Conservation (phyloP, 108 stramenopile genomes). For the Discostella stelligeroides region DNA sequence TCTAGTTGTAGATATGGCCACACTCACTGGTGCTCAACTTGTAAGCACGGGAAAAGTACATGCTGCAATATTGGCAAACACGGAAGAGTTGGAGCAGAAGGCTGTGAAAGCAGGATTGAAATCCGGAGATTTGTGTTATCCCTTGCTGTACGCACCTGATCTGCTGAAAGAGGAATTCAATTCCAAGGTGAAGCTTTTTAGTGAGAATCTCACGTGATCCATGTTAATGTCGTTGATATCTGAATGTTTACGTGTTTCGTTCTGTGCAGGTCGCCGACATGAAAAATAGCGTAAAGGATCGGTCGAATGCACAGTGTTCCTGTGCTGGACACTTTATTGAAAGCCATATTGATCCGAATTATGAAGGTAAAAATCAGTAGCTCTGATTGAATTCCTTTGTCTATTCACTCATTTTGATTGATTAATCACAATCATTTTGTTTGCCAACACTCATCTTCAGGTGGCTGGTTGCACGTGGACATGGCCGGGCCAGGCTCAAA, state of each 20-base stretch:
- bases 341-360: constrained; percentile 61
- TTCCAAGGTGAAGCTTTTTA: constrained; percentile 27
- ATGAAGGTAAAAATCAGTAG: constrained; percentile 30
- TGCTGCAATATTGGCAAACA: constrained; percentile 76
- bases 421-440: background rate
- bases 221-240: too few species aligned
- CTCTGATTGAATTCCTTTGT: too few species aligned
- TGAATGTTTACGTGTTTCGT: too few species aligned
- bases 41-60: constrained; percentile 76
- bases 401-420: too few species aligned
- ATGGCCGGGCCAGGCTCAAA: constrained; percentile 82
- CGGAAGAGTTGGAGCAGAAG: constrained; percentile 62
- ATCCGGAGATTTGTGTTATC: constrained; percentile 76
- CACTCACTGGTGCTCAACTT: constrained; percentile 88
- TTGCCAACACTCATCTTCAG: constrained; percentile 2
- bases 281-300: constrained; percentile 87
- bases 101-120: constrained; percentile 53
- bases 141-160: constrained; percentile 84
- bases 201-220: background rate
- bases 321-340: constrained; percentile 92
- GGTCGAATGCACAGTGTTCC: constrained; percentile 79
- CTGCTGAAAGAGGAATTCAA: constrained; percentile 71
- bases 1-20: constrained; percentile 64
- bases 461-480: constrained; percentile 87
- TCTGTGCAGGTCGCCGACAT: constrained; percentile 73